Conservation (phyloP, 805 yeast species). For the Candida tibetensis region DNA sequence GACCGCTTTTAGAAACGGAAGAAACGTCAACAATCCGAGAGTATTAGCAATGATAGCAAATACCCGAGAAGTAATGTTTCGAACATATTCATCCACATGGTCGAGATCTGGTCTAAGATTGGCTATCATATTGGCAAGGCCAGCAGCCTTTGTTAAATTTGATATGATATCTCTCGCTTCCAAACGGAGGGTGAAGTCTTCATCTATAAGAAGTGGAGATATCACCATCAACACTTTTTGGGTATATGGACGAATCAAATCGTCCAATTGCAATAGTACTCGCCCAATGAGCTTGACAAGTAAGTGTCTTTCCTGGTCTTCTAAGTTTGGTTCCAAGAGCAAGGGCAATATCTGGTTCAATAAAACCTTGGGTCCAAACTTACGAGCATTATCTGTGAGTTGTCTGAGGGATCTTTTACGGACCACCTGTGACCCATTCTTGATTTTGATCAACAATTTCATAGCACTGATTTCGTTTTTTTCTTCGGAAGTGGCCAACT, state of each 20-base stretch:
- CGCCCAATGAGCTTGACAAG: slow-evolving; percentile 75
- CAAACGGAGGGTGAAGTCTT: slow-evolving; percentile 66
- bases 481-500: slow-evolving; percentile 48
- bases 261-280: slow-evolving; percentile 63
- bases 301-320: slow-evolving; percentile 80
- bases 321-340: slow-evolving; percentile 65
- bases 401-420: slow-evolving; percentile 70
- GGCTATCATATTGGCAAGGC: slow-evolving; percentile 75
- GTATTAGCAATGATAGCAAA: slow-evolving; percentile 83
- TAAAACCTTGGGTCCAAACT: slow-evolving; percentile 66
- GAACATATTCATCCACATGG: slow-evolving; percentile 73
- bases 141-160: slow-evolving; percentile 75
- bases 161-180: slow-evolving; percentile 81
- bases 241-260: slow-evolving; percentile 65
- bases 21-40: slow-evolving; percentile 62
- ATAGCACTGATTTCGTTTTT: slow-evolving; percentile 57
- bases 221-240: slow-evolving; percentile 69
- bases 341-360: slow-evolving; percentile 75
- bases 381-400: slow-evolving; percentile 59
- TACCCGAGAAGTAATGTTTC: slow-evolving; percentile 73
- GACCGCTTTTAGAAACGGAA: slow-evolving; percentile 83
- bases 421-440: slow-evolving; percentile 69
- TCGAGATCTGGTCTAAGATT: slow-evolving; percentile 80
- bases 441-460: slow-evolving; percentile 63
- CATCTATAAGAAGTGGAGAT: slow-evolving; percentile 78